Evolutionary conservation across 208 protist genomes (phyloP).

Genomic region (Crithidia thermophila): DNA sequence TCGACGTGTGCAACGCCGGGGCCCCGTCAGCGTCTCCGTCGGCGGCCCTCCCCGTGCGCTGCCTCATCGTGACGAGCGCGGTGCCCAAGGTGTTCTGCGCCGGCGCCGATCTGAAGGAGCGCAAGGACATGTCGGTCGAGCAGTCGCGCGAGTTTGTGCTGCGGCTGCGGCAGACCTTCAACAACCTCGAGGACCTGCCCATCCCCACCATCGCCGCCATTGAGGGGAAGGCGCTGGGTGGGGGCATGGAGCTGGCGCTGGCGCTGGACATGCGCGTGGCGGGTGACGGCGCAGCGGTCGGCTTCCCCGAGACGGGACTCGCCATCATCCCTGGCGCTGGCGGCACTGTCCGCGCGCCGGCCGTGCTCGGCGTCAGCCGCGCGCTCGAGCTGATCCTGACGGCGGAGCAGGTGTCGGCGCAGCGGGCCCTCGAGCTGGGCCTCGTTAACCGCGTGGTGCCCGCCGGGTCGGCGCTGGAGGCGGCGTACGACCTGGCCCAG

Average conservation of each 20-base stretch:
- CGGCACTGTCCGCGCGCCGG: slow-evolving; percentile 85
- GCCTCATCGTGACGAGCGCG: slow-evolving; percentile 65
- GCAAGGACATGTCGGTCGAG: slow-evolving; percentile 49
- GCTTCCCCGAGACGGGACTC: slow-evolving; percentile 88
- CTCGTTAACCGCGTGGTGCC: slow-evolving; percentile 81
- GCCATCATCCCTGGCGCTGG: slow-evolving; percentile 94
- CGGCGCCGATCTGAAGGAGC: slow-evolving; percentile 83
- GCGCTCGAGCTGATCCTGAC: slow-evolving; percentile 94
- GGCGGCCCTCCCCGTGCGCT: slow-evolving; percentile 31
- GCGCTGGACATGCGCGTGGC: slow-evolving; percentile 84
- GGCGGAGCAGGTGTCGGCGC: slow-evolving; percentile 52
- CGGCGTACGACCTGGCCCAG: slow-evolving; percentile 43
- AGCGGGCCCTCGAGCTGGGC: slow-evolving; percentile 60
- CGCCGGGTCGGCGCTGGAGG: slow-evolving; percentile 30
- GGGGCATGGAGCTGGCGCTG: slow-evolving; percentile 89
- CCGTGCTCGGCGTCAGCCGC: slow-evolving; percentile 74
- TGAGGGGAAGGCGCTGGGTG: slow-evolving; percentile 91
- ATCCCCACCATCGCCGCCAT: slow-evolving; percentile 83
- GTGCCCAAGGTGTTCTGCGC: slow-evolving; percentile 81
- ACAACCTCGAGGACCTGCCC: slow-evolving; percentile 71
- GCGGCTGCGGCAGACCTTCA: slow-evolving; percentile 69
- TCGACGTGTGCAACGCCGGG: slow-evolving; percentile 44
- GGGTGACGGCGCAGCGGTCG: slow-evolving; percentile 50
- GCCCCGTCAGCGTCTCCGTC: slow-evolving; percentile 7
- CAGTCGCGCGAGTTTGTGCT: slow-evolving; percentile 79